Evolutionary conservation across 805 yeast species (phyloP).

Genomic region (Saccharomycopsis babjevae): DNA sequence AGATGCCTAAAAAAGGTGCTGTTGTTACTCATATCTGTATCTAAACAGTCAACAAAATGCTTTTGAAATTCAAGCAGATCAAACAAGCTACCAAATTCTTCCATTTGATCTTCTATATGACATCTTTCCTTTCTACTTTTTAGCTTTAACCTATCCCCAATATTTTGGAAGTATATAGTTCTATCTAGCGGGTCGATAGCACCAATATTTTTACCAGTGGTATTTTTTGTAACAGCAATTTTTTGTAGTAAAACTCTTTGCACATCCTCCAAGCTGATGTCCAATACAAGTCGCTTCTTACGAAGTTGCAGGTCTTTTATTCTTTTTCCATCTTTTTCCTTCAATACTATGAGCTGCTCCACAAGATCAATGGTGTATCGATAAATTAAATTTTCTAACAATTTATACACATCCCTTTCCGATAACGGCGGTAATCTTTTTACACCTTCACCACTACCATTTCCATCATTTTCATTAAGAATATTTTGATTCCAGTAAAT

Average conservation of each 20-base stretch:
- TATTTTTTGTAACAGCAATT: background rate
- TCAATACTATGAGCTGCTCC: background rate
- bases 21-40: background rate
- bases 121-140: background rate
- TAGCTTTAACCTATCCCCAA: background rate
- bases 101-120: background rate
- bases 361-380: background rate
- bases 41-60: background rate
- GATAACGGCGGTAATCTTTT: background rate
- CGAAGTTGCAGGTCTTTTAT: background rate
- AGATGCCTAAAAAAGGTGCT: background rate
- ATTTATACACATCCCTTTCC: background rate
- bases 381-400: background rate
- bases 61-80: background rate
- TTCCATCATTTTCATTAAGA: background rate
- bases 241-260: background rate
- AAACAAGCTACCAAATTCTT: background rate
- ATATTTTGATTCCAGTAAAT: conserved; percentile 4
- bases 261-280: background rate
- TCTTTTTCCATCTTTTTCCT: background rate
- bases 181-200: background rate
- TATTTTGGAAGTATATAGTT: background rate
- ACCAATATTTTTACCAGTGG: background rate
- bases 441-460: background rate
- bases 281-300: background rate